Evolutionary conservation across 1,284 basidiomycete genomes (phyloP).

Genomic region (Moesziomyces sp.): DNA sequence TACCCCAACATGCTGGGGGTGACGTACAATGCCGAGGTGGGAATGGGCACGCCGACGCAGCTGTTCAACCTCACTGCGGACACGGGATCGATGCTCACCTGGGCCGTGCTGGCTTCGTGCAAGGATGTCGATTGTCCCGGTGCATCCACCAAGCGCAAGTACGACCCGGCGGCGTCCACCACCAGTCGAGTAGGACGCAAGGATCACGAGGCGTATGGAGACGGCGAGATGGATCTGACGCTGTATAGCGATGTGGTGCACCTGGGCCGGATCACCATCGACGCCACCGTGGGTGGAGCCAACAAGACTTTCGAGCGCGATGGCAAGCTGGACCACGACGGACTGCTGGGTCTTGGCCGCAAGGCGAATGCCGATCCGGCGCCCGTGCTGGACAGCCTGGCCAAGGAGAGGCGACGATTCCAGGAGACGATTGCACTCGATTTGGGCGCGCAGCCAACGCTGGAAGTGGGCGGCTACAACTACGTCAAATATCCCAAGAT

Average conservation of each 20-base stretch:
- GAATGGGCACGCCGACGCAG: conserved; percentile 28
- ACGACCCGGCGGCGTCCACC: conserved; percentile 15
- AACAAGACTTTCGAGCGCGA: conserved; percentile 32
- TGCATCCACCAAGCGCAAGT: conserved; percentile 11
- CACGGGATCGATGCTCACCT: conserved; percentile 38
- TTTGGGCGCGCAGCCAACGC: conserved; percentile 7
- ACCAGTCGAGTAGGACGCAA: conserved; percentile 5
- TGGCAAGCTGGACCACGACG: conserved; percentile 33
- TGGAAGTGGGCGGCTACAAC: conserved; percentile 40
- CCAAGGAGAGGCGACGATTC: conserved; percentile 4
- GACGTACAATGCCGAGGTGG: conserved; percentile 31
- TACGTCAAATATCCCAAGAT: conserved; percentile 22
- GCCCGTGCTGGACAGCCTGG: conserved; percentile 15
- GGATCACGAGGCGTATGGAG: conserved; percentile 41
- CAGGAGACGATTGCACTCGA: conserved; percentile 18
- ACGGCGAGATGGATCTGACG: conserved; percentile 38
- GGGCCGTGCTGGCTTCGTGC: conserved; percentile 28
- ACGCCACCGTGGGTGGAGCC: conserved; percentile 27
- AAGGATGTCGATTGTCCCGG: conserved; percentile 22
- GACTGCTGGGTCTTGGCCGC: conserved; percentile 26
- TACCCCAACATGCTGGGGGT: conserved; percentile 38
- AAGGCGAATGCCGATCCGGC: conserved; percentile 7
- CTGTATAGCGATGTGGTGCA: conserved; percentile 24
- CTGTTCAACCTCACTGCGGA: conserved; percentile 35
- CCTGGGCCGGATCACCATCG: conserved; percentile 1